Percentiles rank a stretch among this genome's conserved stretches.
These are phyloP conservation scores for Coemansia sp. DNA, from an alignment of 192 early-diverging fungal genomes.

Conservation along the genomic window DNA sequence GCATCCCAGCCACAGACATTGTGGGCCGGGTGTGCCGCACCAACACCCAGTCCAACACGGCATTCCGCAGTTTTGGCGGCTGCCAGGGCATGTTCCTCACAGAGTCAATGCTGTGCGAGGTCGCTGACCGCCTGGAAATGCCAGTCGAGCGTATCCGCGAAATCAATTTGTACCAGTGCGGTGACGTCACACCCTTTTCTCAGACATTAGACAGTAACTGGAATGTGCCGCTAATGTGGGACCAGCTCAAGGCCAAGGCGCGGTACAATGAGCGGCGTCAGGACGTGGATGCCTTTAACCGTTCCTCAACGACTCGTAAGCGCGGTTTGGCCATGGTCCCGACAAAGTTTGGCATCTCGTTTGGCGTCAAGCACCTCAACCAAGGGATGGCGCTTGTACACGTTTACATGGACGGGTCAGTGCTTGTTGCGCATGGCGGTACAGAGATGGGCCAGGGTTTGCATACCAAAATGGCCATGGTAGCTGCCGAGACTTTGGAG, in stretches of 20 bases:
- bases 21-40: constrained; percentile 73
- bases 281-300: constrained; percentile 68
- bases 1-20: constrained; percentile 65
- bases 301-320: constrained; percentile 69
- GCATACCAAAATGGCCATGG: constrained; percentile 84
- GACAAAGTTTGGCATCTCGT: constrained; percentile 82
- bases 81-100: constrained; percentile 82
- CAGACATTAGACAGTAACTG: constrained; percentile 62
- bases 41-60: constrained; percentile 82
- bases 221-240: constrained; percentile 68
- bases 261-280: constrained; percentile 55
- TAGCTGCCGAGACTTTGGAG: constrained; percentile 77
- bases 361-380: constrained; percentile 71
- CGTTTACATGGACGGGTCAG: constrained; percentile 80
- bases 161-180: constrained; percentile 69
- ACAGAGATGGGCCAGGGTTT: constrained; percentile 93
- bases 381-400: constrained; percentile 84
- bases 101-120: constrained; percentile 74
- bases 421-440: constrained; percentile 78
- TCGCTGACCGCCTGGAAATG: constrained; percentile 67
- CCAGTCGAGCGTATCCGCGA: constrained; percentile 62
- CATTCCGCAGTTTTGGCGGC: constrained; percentile 83
- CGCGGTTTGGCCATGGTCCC: constrained; percentile 75
- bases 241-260: constrained; percentile 58
- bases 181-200: constrained; percentile 69